These are phyloP conservation scores for Zostera marina DNA, from an alignment of 116 monocot species.

Conservation along the genomic window DNA sequence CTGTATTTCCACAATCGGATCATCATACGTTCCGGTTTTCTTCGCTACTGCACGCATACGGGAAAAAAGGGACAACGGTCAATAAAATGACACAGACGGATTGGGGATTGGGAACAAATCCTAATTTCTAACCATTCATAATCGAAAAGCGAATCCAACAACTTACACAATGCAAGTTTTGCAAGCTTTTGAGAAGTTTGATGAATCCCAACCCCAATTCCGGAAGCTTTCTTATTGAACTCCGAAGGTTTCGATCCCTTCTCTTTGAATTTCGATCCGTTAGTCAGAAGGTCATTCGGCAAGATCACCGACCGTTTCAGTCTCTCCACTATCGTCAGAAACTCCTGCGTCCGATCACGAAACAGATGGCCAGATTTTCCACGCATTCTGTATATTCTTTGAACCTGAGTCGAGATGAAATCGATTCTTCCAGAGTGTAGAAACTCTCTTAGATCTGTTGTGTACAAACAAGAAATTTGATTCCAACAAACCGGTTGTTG, in stretches of 20 bases:
- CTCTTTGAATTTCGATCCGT: conserved; percentile 19
- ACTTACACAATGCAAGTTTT: conserved; percentile 72
- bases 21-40: conserved; percentile 76
- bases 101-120: no score
- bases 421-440: no score
- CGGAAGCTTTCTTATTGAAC: conserved; percentile 75
- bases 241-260: conserved; percentile 46
- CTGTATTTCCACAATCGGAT: conserved; percentile 80
- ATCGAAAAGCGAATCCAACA: not conserved
- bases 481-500: no score
- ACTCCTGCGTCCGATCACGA: conserved; percentile 89
- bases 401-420: no score
- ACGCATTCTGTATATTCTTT: conserved; percentile 10
- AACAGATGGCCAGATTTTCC: conserved; percentile 38
- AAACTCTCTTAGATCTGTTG: no score
- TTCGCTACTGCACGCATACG: conserved; percentile 48
- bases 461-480: no score
- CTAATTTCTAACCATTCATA: no score
- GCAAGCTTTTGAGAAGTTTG: conserved; percentile 87
- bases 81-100: no score
- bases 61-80: no score
- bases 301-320: conserved; percentile 30
- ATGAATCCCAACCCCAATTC: conserved; percentile 88
- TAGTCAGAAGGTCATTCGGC: not conserved
- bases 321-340: conserved; percentile 46